Base-by-base conservation (phyloP, 257 asterid species). In the Pogostemon cablin region DNA sequence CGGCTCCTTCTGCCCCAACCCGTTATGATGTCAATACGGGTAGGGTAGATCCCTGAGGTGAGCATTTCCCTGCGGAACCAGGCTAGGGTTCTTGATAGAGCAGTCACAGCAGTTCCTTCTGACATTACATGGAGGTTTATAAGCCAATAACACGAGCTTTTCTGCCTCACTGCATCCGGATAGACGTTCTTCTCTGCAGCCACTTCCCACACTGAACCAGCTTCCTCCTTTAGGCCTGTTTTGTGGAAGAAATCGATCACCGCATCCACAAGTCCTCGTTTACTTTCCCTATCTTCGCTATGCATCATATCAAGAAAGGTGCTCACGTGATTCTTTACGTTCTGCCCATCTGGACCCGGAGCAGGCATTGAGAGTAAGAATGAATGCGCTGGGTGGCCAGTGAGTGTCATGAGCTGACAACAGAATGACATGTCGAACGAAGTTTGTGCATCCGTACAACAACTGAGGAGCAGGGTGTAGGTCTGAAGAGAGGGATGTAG, bases 1-100 rank as follows among this genome's bases (percentile, higher is more conserved):
- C 97, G 68, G 72, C 99, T 93, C 83, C 97, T 73, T 6, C 96
- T 83, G 4, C 99, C 99, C 99, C 99, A 93, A 7, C 99, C 99
- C 0, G 99, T 93, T 53, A 91, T 88, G 25, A 93, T 93, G 72
- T 93, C 99, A 46, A 93, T 87, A 1, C 98, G 86, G 70, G 59
- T 79, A 0, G 97, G 97, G 55, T 86, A 60, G 40, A 78, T 71
- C 54, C 99, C 98, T 0, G 96, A 85, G 42, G 59, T 74, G 3
- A 91, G 88, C 87, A 91, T 82, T 78, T 89, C 92, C 37, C 79
- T 78, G n/a, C 91, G 90, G 52, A 93, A 89, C 90, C 93, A 82
- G 11, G 99, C 98, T 15, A 93, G 91, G 1, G 96, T 89, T 75
- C 98, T 87, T 3, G 99, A 91, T 0, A 93, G 75, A 9, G 99